Percentiles rank a stretch among this genome's conserved stretches.
These are phyloP conservation scores for Talaromyces verruculosus DNA, from an alignment of 2,329 filamentous ascomycete genomes.

Conservation along the genomic window DNA sequence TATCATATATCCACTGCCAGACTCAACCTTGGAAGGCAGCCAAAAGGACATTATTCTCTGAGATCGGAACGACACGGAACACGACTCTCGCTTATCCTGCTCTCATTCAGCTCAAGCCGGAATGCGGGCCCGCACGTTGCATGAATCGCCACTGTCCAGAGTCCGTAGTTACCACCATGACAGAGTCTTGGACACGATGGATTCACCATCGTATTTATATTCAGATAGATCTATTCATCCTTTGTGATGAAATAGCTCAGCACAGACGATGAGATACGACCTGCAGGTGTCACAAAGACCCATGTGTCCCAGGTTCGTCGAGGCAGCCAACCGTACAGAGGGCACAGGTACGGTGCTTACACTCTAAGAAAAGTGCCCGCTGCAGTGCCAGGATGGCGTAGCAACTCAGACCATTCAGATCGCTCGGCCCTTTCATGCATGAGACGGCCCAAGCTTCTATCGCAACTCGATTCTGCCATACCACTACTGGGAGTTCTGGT, in stretches of 20 bases:
- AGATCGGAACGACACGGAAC: background rate
- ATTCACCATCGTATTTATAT: background rate
- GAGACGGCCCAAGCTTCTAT: constrained; percentile 19
- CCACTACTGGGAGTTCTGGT: background rate
- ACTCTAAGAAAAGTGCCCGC: constrained; percentile 17
- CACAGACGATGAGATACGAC: background rate
- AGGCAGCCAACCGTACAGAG: background rate
- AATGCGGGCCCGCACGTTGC: constrained; percentile 16
- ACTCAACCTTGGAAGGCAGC: background rate
- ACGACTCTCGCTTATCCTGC: background rate
- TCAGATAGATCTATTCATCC: background rate
- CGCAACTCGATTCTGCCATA: constrained; percentile 5
- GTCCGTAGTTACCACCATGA: background rate
- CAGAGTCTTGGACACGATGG: background rate
- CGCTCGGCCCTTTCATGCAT: constrained; percentile 26
- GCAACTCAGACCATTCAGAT: constrained; percentile 22
- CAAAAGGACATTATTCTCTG: background rate
- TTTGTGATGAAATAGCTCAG: background rate
- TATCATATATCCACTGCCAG: constrained; percentile 8
- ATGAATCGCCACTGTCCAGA: background rate
- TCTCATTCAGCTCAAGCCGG: constrained; percentile 2
- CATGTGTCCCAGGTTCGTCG: constrained; percentile 8
- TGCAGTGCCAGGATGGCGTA: constrained; percentile 15
- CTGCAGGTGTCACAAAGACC: constrained; percentile 12
- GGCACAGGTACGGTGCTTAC: constrained; percentile 1